Conservation (phyloP, 768 basidiomycete species). For the Pleurotus tuber-regium region DNA sequence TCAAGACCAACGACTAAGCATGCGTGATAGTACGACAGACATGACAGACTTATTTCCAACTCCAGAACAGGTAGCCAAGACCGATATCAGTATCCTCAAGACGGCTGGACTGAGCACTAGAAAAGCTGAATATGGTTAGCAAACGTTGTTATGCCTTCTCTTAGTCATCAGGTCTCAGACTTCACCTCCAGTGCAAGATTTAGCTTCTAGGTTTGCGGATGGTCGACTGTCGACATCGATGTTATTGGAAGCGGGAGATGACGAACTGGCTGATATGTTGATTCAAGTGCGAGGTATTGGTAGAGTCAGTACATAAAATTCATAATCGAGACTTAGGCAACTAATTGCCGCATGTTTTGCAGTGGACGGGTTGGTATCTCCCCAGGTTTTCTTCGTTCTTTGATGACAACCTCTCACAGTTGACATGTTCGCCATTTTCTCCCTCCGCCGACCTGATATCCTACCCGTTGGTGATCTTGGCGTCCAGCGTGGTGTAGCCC, state of each 20-base stretch:
- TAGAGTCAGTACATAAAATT: conserved; percentile 39
- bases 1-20: neutral
- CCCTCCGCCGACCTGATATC: conserved; percentile 79
- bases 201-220: conserved; percentile 78
- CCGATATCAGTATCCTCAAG: conserved; percentile 56
- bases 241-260: conserved; percentile 67
- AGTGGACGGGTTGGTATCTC: conserved; percentile 59
- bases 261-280: conserved; percentile 72
- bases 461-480: conserved; percentile 74
- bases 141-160: neutral
- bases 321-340: neutral
- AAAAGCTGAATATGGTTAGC: conserved; percentile 86
- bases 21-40: conserved; percentile 18
- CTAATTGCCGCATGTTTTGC: neutral
- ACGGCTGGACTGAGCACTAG: conserved; percentile 76
- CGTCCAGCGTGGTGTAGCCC: conserved; percentile 70
- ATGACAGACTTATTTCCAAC: conserved; percentile 62
- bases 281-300: conserved; percentile 82
- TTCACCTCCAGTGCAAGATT: conserved; percentile 57
- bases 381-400: conserved; percentile 9
- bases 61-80: conserved; percentile 62
- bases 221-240: conserved; percentile 75
- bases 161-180: neutral
- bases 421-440: conserved; percentile 94
- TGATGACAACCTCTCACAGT: conserved; percentile 38